Evolutionary conservation across 2,329 filamentous ascomycete genomes (phyloP), one percentile per base, ranked within the genome.

Genomic region (Aspergillus sp.): DNA sequence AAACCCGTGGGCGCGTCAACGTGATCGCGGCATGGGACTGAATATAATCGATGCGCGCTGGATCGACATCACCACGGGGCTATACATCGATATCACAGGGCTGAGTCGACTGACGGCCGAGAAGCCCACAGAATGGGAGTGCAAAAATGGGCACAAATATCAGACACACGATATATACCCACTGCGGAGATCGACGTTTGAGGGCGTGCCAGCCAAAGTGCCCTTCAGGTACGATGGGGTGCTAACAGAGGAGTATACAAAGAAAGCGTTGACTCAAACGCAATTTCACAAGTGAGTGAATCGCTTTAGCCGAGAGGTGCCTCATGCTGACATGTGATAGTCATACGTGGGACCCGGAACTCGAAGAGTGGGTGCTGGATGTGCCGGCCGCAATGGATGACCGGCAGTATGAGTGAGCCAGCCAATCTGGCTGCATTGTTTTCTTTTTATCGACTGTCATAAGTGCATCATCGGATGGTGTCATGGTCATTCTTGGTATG

Each of bases 41-140:
- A 96, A 96, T 72, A 84, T 95, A 58, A 95, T 95, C 68, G 91
- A 95, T 75, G 91, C 88, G 23, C 84, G 91, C 49, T 96, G 90
- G 90, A 90, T 95, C 70, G 90, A 95, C 74, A 83, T 83, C 60
- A 76, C 79, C 58, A 95, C 88, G 68, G 91, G 91, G 51, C 82
- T 94, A 70, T 96, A 90, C 74, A 87, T 95, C 73, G 91, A 95
- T 74, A 92, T 96, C 70, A 95, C 91, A 0, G 90, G 86, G 11
- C 77, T 95, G 38, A 85, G 85, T 54, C 88, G 92, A 78, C 84
- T 88, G 19, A 82, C 91, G 32, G 82, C 84, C 0, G 78, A 80
- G 15, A 75, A 74, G 2, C 89, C 90, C 0, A 89, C 89, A 6
- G 74, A 90, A 30, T 90, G 89, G 86, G 87, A 85, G 69, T 94